Percentiles rank a stretch among this genome's conserved stretches.
phyloP scores from a whole-genome alignment of 1,284 basidiomycete genomes.

The Marasmius tenuissimus region DNA sequence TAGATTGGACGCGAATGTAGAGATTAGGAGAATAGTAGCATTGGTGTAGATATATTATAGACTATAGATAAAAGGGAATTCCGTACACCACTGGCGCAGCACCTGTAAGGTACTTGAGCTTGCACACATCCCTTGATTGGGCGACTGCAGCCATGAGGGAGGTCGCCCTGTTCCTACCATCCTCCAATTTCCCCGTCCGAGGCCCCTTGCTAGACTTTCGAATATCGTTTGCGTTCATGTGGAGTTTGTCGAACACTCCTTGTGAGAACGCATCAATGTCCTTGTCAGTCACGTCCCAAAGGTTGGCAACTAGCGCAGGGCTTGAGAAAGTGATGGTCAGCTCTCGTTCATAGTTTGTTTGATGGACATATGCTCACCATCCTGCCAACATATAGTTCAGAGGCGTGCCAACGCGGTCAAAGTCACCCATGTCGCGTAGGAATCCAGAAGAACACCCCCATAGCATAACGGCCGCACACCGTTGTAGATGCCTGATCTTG shows the following conservation, averaged over 20 bases:
- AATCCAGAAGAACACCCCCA: conserved; percentile 98
- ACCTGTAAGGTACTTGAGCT: conserved; percentile 93
- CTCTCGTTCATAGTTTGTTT: not conserved
- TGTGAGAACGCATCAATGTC: conserved; percentile 95
- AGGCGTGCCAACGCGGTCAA: conserved; percentile 90
- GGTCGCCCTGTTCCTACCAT: conserved; percentile 23
- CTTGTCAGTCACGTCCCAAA: conserved; percentile 98
- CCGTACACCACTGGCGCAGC: conserved; percentile 95
- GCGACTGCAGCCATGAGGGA: conserved; percentile 83
- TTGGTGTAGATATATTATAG: not conserved
- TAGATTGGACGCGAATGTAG: too few species aligned
- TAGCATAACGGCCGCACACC: conserved; percentile 93
- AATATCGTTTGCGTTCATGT: conserved; percentile 47
- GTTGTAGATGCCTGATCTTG: conserved; percentile 76
- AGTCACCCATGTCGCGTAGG: conserved; percentile 88
- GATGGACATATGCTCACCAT: conserved; percentile 61
- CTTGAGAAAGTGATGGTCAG: conserved; percentile 38
- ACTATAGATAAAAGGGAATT: conserved; percentile 80
- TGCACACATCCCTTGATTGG: conserved; percentile 76
- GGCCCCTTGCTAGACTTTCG: conserved; percentile 19
- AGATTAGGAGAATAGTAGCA: too few species aligned
- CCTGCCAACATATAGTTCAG: conserved; percentile 96
- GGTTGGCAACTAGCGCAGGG: conserved; percentile 89
- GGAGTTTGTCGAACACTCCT: conserved; percentile 77
- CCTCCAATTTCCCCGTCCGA: conserved; percentile 11